Base-by-base conservation (phyloP, 129 eudicot species). In the Helianthus annuus region DNA sequence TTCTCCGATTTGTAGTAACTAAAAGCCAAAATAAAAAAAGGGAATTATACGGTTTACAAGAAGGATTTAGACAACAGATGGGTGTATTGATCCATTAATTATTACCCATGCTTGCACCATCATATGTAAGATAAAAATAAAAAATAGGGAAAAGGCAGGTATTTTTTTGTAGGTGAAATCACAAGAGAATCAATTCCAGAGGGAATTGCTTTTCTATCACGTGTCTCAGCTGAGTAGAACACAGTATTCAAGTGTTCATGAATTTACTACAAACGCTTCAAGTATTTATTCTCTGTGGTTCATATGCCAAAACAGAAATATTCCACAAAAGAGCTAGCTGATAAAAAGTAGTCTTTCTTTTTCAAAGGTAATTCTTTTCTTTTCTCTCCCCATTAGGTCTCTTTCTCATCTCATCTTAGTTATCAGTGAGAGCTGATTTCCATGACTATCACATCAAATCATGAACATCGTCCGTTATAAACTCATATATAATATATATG, bases 291-390 rank as follows among this genome's bases (percentile, higher is more conserved):
- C 81, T 52, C 66, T 55, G 64, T 40, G 81, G 59, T 66, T 54
- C 81, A 70, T 71, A 78, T 45, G 77, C 77, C 40, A 71, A 63
- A 64, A 32, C 72, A 54, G 24, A 71, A 42, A 52, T 44, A 70
- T 45, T 77, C 72, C 38, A 54, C 72, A 71, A 40, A 78, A 78
- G 71, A 42, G 27, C 71, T 71, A 78, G 73, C 77, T 78, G 82
- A 78, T 45, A 34, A 54, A 78, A 70, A 78, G 61, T 55, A 67
- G 51, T 71, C 72, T 54, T 7, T 55, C 77, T 64, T 78, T 78
- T 64, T 53, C 72, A 27, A 15, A 67, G 62, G 59, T 57, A 68
- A 46, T 51, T 66, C 17, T 16, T 19, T 51, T 66, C 17, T 16
- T 19, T 49, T 27, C 34, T 62, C 76, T 69, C 70, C 40, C 45